Base-by-base conservation (phyloP, 176 grass and related monocot genomes). In the Themeda triandra region DNA sequence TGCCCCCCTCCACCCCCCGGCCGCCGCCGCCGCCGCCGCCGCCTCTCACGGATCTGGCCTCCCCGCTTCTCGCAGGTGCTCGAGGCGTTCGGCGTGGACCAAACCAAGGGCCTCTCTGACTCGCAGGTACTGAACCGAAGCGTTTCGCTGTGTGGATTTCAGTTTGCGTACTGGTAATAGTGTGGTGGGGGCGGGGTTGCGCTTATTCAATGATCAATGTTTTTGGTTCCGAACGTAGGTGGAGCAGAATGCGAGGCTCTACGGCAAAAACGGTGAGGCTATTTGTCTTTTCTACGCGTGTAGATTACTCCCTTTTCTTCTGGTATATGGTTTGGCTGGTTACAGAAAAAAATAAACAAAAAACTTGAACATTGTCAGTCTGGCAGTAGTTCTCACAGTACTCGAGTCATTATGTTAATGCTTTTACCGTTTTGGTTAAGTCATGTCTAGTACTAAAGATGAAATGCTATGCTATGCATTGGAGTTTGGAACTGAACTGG, bases 41-140 rank as follows among this genome's bases (percentile, higher is more conserved):
- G 33, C 31, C 19, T 42, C 86, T 87, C 49, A 91, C 69, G 87
- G 86, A 89, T 92, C 87, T 88, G 80, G 83, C 53, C 76, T 58
- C 28, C 73, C 40, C 75, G 63, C 35, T 83, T 36, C 73, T 83
- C 45, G 72, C 83, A 96, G 96, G 96, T 96, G 80, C 93, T 99
- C n/a, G 71, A 79, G 66, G 96, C 91, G 45, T 91, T 99, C 75
- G 85, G 89, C 79, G 96, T 96, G 70, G 96, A 99, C 86, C 91
- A 36, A 18, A 88, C 85, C 42, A 99, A 92, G 84, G 96, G 96
- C 42, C 91, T 99, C 79, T 92, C 93, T 25, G 96, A 99, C 80
- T 85, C 78, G 76, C 96, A 96, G 93, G 96, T 96, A 63, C 82
- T 45, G 77, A 51, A 75, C 71, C 49, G 17, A 42, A 84, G 86